These are phyloP conservation scores for Phytophthora citricola DNA, from an alignment of 352 stramenopile species.

Conservation along the genomic window DNA sequence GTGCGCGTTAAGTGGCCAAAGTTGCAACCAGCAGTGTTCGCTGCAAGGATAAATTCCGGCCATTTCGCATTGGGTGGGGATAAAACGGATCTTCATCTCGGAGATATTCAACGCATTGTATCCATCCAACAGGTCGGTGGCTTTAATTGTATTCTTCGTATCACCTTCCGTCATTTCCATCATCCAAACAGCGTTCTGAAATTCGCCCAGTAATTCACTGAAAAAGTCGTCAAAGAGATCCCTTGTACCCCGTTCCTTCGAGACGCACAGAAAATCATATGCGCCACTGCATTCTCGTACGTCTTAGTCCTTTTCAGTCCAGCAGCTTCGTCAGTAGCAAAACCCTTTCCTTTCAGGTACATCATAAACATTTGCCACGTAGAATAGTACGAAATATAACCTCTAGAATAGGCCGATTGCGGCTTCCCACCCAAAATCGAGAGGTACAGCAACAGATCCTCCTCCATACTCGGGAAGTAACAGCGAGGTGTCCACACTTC, in stretches of 20 bases:
- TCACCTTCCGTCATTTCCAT: neutral
- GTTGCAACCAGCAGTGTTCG: neutral
- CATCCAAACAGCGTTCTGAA: neutral
- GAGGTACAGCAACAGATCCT: too few species aligned
- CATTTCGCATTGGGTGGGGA: neutral
- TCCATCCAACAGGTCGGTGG: neutral
- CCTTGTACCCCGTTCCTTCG: conserved; percentile 36
- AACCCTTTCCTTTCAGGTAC: too few species aligned
- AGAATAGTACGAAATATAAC: too few species aligned
- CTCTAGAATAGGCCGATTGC: too few species aligned
- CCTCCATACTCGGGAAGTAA: too few species aligned
- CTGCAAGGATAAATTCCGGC: neutral
- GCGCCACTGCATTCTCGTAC: too few species aligned
- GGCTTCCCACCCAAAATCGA: too few species aligned
- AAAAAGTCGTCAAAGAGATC: conserved; percentile 35
- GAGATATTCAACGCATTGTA: neutral
- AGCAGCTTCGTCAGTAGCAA: too few species aligned
- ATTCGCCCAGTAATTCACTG: conserved; percentile 24
- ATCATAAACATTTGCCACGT: too few species aligned
- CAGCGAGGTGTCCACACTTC: too few species aligned
- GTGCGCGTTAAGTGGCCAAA: neutral
- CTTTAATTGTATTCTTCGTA: neutral
- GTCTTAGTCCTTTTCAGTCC: too few species aligned
- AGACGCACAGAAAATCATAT: neutral
- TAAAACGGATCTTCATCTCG: neutral